Evolutionary conservation across 768 basidiomycete species (phyloP), one percentile per base, ranked within the genome.

Genomic region (Naganishia vaughanmartiniae): DNA sequence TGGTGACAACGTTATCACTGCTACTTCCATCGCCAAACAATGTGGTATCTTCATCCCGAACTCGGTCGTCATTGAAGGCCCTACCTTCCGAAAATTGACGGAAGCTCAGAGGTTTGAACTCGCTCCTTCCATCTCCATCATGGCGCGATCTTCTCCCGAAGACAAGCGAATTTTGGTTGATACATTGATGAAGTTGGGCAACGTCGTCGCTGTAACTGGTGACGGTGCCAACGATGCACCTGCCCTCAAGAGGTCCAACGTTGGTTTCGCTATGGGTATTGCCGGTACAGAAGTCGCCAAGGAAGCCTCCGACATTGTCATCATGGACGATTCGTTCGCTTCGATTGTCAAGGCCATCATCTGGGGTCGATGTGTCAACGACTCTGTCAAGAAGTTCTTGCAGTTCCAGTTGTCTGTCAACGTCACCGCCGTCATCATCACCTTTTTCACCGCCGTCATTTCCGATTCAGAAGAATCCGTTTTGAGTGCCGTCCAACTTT

Each of bases 301-400:
- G 82, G 94, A 97, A 81, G 96, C 96, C 0, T 97, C 95, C 9
- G 96, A 99, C 76, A 96, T 99, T 77, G 94, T 98, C 76, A 68
- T 72, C 54, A 75, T 76, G 76, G 80, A 82, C 69, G 81, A 81
- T 60, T 76, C 79, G 39, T 98, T 99, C 79, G 84, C 92, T 4
- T 94, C 92, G 2, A 94, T 99, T 76, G 92, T 97, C 74, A 89
- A 92, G 75, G 96, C 96, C 68, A 96, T 98, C 75, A 93, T 96
- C 85, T 98, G 96, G 95, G 96, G 96, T 53, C 91, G 96, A 58
- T 95, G 93, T 76, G 95, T 99, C 73, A 99, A 97, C 80, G 96
- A 99, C 77, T 88, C 94, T 0, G 96, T 98, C 63, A 89, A 90
- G 79, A 99, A 98, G 84, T 99, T 98, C 84, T 79, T 99, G 70